Conservation (phyloP, 2,329 filamentous ascomycete species). For the Stachybotrys chlorohalonatus region DNA sequence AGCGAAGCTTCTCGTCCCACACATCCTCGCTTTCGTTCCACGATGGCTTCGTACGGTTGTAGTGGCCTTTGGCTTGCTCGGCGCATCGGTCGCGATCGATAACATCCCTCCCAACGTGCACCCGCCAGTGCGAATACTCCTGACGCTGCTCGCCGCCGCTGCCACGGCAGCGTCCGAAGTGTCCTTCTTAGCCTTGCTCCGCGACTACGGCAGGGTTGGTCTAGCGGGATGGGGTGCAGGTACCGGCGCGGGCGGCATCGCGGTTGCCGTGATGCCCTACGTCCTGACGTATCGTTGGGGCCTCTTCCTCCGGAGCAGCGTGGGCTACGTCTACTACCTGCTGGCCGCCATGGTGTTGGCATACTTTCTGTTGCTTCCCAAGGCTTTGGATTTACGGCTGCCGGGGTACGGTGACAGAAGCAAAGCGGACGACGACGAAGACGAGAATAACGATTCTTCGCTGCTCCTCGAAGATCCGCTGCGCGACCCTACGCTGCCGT, state of each 20-base stretch:
- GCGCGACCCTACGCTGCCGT: slow-evolving; percentile 4
- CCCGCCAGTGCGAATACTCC: slow-evolving; percentile 17
- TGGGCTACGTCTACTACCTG: slow-evolving; percentile 16
- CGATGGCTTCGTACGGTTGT: slow-evolving; percentile 18
- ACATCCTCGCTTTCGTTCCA: slow-evolving; percentile 16
- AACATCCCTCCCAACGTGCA: slow-evolving; percentile 23
- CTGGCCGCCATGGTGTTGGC: slow-evolving; percentile 15
- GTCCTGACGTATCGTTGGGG: slow-evolving; percentile 16
- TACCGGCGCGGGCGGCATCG: slow-evolving; percentile 17
- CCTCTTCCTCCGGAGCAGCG: slow-evolving; percentile 15
- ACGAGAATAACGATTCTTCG: slow-evolving; percentile 12
- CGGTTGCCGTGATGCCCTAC: slow-evolving; percentile 19
- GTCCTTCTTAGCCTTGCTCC: slow-evolving; percentile 19
- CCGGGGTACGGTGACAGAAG: slow-evolving; percentile 6
- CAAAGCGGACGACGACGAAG: slow-evolving; percentile 5
- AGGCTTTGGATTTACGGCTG: slow-evolving; percentile 4
- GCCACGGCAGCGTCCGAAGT: slow-evolving; percentile 21
- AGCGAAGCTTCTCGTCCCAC: slow-evolving; percentile 17
- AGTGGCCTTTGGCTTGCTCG: slow-evolving; percentile 16
- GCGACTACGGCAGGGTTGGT: slow-evolving; percentile 17
- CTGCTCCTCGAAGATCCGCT: slow-evolving; percentile 30
- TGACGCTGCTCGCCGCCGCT: slow-evolving; percentile 17
- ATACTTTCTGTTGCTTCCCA: slow-evolving; percentile 18
- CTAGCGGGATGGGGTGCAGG: slow-evolving; percentile 26
- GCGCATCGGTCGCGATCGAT: slow-evolving; percentile 15